These are phyloP conservation scores for Sphaerosporella brunnea DNA, from an alignment of 495 filamentous ascomycete species.

Conservation along the genomic window DNA sequence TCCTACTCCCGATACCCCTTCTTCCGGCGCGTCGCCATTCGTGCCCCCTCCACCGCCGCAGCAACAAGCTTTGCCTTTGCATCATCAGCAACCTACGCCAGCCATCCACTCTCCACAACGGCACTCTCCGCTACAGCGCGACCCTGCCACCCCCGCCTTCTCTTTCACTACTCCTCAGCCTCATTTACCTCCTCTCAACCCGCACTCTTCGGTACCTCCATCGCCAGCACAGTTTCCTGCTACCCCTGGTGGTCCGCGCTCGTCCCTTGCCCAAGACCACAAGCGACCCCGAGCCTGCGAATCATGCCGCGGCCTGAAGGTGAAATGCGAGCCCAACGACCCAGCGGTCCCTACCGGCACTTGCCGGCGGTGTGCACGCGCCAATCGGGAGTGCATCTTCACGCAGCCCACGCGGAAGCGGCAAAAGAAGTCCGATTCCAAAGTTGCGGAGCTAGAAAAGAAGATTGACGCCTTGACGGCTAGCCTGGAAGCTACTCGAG, in stretches of 20 bases:
- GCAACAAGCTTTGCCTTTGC: no score
- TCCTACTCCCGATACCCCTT: conserved; percentile 1
- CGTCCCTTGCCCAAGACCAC: conserved; percentile 35
- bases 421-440: conserved; percentile 82
- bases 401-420: conserved; percentile 70
- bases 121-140: no score
- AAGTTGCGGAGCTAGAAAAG: conserved; percentile 82
- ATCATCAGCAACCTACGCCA: no score
- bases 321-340: conserved; percentile 61
- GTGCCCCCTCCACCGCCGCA: no score
- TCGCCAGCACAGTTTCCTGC: neutral
- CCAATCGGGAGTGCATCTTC: conserved; percentile 58
- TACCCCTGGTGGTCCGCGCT: conserved; percentile 17
- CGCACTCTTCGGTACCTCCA: neutral
- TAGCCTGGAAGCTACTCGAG: conserved; percentile 43
- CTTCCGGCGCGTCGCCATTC: no score
- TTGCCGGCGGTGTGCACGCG: conserved; percentile 78
- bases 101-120: no score
- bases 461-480: conserved; percentile 84
- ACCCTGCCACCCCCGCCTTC: no score
- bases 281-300: conserved; percentile 86
- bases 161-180: no score
- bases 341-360: conserved; percentile 41
- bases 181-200: no score
- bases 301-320: conserved; percentile 75